Base-by-base conservation (phyloP, 352 stramenopile genomes). In the Thraustochytrium sp. region DNA sequence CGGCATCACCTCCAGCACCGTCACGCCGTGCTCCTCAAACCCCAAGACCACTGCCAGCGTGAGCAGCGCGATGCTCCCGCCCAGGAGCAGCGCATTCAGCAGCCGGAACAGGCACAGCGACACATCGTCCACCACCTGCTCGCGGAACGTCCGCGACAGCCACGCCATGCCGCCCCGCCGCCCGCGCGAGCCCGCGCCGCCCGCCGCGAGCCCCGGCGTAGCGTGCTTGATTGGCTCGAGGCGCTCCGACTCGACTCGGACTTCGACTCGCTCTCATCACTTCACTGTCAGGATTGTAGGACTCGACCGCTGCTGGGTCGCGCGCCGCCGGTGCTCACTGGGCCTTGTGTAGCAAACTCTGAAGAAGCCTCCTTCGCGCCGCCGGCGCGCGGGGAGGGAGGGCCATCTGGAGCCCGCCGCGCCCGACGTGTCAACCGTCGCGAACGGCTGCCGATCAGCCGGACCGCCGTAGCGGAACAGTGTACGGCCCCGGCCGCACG, bases 61-160 rank as follows among this genome's bases (percentile, higher is more conserved):
- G 26, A 72, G 59, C 36, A 72, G 59, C 18, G 13, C 59, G 9
- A 72, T 26, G 59, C 59, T 72, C 40, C 9, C 34, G 0, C 42
- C 26, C 26, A 72, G 46, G 13, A 72, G 59, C 18, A 72, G 36
- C 26, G 46, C 59, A 46, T 72, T 72, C 18, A 72, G 8, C 2
- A 72, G 26, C 34, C 59, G 29, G 59, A 49, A 72, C 18, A 72
- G 34, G 36, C 59, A 72, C 26, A 72, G 59, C 59, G 59, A 44
- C 13, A 72, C 59, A 31, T 72, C 59, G 59, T 72, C 59, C 59
- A 72, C 59, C 26, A 72, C 26, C 59, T 72, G 59, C 21, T 72
- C 59, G 13, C 59, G 59, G 46, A 72, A 72, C 11, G 59, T 46
- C 26, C n/a, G 21, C 9, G 59, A 72, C 13, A 72, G 11, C 59